Conservation (phyloP, 1,139 yeast genomes). For the Blastobotrys raffinosifermentans region DNA sequence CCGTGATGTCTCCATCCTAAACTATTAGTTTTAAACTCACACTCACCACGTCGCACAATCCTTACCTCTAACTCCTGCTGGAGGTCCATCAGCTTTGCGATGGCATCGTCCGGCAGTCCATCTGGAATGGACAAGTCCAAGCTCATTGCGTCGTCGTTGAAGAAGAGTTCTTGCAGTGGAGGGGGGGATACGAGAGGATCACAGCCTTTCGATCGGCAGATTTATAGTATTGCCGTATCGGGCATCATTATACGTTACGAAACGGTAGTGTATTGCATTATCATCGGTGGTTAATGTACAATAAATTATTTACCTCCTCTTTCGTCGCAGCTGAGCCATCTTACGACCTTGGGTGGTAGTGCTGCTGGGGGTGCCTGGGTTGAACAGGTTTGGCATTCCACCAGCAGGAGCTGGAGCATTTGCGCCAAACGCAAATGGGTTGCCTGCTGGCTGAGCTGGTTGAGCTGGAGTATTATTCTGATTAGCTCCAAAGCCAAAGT, state of each 20-base stretch:
- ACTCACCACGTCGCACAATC: neutral
- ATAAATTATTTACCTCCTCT: no score
- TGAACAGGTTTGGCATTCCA: neutral
- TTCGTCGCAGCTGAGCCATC: conserved; percentile 1
- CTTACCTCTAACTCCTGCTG: conserved; percentile 40
- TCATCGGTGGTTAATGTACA: no score
- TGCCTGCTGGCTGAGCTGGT: no score
- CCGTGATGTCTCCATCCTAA: conserved; percentile 60
- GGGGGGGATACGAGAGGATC: no score
- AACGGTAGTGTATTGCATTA: no score
- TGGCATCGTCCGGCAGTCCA: conserved; percentile 33
- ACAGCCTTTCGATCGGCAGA: no score
- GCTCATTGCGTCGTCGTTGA: no score
- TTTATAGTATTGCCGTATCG: no score
- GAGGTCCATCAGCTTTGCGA: conserved; percentile 39
- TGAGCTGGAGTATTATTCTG: no score
- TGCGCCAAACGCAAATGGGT: neutral
- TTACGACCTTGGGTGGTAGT: conserved; percentile 1
- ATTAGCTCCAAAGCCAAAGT: no score
- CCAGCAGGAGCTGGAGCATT: neutral
- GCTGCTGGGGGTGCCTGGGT: neutral
- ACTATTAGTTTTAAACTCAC: conserved; percentile 1
- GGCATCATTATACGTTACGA: no score
- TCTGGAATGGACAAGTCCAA: conserved; percentile 43
- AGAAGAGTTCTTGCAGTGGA: no score